Conservation (phyloP, 2,329 filamentous ascomycete species). For the Boeremia exigua region DNA sequence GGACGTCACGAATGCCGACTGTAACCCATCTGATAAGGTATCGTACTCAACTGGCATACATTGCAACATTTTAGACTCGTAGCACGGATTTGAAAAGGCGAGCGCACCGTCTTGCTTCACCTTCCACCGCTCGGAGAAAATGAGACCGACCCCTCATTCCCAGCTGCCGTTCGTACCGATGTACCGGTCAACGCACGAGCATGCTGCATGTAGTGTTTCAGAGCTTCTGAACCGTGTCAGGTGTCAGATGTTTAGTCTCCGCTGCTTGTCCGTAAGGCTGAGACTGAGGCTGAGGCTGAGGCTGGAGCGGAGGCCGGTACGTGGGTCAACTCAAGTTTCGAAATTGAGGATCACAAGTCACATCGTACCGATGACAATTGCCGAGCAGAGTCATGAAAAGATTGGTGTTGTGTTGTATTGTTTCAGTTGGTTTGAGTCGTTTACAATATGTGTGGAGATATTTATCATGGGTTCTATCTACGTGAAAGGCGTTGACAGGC, state of each 20-base stretch:
- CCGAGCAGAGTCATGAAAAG: no score
- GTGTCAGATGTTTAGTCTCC: not conserved
- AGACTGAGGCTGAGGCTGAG: constrained; percentile 1
- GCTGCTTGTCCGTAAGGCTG: not conserved
- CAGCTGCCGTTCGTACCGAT: not conserved
- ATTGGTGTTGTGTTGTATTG: not conserved
- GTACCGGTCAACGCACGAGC: not conserved
- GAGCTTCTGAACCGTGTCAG: not conserved
- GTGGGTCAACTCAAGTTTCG: not conserved
- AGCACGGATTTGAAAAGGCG: no score
- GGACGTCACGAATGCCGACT: no score
- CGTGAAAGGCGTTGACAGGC: not conserved
- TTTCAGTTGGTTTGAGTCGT: not conserved
- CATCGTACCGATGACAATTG: not conserved
- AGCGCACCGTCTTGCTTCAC: not conserved
- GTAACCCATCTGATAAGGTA: no score
- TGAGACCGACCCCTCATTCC: not conserved
- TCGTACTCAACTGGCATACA: not conserved
- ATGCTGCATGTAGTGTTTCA: constrained; percentile 11
- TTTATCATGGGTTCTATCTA: constrained; percentile 13
- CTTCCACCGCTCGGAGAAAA: not conserved
- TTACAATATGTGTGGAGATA: not conserved
- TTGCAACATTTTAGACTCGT: no score
- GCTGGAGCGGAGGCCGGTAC: not conserved
- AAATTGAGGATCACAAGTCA: not conserved